These are phyloP conservation scores for Candida labiduridarum DNA, from an alignment of 1,139 yeast genomes.

Conservation along the genomic window DNA sequence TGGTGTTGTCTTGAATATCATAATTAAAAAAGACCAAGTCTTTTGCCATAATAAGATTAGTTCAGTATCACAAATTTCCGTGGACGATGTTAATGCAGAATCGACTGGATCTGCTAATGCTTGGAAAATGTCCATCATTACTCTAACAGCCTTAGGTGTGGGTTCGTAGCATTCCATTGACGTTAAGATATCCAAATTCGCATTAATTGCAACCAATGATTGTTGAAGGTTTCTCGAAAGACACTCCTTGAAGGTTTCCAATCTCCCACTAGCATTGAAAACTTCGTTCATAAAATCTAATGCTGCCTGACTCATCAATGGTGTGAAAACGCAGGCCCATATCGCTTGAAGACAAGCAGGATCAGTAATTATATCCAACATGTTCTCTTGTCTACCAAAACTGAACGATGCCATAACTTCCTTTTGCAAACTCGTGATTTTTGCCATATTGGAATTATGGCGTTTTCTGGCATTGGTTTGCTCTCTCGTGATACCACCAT, in stretches of 20 bases:
- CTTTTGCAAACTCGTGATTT: constrained; percentile 25
- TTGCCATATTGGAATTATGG: constrained; percentile 35
- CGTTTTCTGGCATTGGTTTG: constrained; percentile 27
- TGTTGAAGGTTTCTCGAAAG: constrained; percentile 45
- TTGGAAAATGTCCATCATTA: constrained; percentile 71
- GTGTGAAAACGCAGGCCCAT: constrained; percentile 72
- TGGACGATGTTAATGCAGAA: constrained; percentile 40
- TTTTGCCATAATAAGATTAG: constrained; percentile 59
- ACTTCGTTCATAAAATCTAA: constrained; percentile 75
- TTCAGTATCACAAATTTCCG: constrained; percentile 10
- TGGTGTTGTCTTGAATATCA: constrained; percentile 69
- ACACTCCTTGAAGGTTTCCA: constrained; percentile 66
- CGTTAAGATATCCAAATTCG: constrained; percentile 48
- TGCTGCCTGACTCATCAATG: constrained; percentile 65
- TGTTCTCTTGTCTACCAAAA: constrained; percentile 43
- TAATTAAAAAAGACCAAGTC: constrained; percentile 71
- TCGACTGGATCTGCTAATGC: constrained; percentile 67
- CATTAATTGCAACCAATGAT: constrained; percentile 51
- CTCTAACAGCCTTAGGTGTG: constrained; percentile 72
- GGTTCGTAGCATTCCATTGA: constrained; percentile 64
- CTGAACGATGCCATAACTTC: constrained; percentile 37
- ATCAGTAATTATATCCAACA: constrained; percentile 35
- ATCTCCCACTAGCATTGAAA: constrained; percentile 64
- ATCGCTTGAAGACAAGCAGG: constrained; percentile 48
- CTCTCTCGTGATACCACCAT: constrained; percentile 21